Conservation (phyloP, 2,329 filamentous ascomycete genomes). For the Epicoccum nigrum region DNA sequence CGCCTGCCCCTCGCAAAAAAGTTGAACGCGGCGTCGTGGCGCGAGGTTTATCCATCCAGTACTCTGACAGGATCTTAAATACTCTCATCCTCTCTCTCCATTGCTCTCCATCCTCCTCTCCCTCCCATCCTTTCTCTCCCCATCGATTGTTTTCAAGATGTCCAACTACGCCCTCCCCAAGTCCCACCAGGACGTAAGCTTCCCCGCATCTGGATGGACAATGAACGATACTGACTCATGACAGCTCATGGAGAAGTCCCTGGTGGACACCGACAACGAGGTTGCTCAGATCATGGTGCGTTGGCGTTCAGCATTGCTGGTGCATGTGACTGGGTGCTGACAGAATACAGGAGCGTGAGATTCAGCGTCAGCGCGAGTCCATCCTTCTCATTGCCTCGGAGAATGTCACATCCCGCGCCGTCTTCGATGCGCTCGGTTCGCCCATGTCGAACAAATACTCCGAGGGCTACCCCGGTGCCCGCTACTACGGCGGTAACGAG, state of each 20-base stretch:
- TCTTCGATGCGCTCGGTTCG: conserved; percentile 58
- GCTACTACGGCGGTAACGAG: conserved; percentile 97
- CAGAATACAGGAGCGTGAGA: conserved; percentile 75
- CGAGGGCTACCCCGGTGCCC: conserved; percentile 93
- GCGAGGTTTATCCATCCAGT: conserved; percentile 19
- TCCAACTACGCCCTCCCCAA: conserved; percentile 67
- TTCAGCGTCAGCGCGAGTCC: conserved; percentile 96
- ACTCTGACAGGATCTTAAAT: conserved; percentile 22
- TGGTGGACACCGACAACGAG: conserved; percentile 90
- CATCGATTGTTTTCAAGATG: conserved; percentile 34
- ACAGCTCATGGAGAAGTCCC: conserved; percentile 94
- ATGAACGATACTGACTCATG: conserved; percentile 45
- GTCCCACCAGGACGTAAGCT: conserved; percentile 68
- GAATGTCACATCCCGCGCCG: conserved; percentile 48
- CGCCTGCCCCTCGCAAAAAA: conserved; percentile 33
- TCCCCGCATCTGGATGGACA: conserved; percentile 32
- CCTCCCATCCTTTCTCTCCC: not conserved
- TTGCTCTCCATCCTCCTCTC: not conserved
- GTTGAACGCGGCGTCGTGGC: conserved; percentile 23
- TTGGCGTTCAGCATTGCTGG: not conserved
- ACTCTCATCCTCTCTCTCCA: conserved; percentile 13
- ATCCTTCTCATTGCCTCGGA: conserved; percentile 67
- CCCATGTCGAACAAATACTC: conserved; percentile 89
- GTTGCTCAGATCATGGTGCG: conserved; percentile 95
- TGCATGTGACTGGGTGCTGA: conserved; percentile 10